Base-by-base conservation (phyloP, 2,329 filamentous ascomycete genomes). In the Berkeleyomyces rouxiae region DNA sequence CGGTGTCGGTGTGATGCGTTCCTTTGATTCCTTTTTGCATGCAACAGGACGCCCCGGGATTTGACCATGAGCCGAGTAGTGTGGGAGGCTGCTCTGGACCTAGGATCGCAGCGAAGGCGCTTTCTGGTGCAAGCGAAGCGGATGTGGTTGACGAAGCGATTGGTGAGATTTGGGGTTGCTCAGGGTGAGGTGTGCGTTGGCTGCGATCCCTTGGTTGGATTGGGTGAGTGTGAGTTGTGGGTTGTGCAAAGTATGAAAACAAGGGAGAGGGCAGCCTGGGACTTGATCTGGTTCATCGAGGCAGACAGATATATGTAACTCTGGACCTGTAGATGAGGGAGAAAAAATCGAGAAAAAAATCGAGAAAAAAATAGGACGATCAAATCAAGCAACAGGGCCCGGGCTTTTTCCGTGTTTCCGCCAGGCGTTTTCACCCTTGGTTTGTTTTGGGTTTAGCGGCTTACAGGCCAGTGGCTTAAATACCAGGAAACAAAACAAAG, bases 381-480 rank as follows among this genome's bases (percentile, higher is more conserved):
- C 33, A 55, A 55, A 55, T 55, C 33, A 39, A 55, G 33, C 23
- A 51, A 11, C 33, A 55, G 51, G 51, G 36, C 16, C 51, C 33
- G 6, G 51, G 51, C 51, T 36, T 55, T 55, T 55, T 55, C 33
- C 51, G 51, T 55, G 33, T 55, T 55, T 55, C 51, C 51, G 33
- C 51, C 36, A 55, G 51, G 36, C n/a, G 7, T 55, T 55, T 55
- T 55, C 39, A 2, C 36, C 9, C 51, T 55, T 31, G 23, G 23
- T 23, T 55, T 55, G 51, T 55, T 55, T 55, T 55, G 7, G 51
- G 51, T 37, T 37, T 55, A 55, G 51, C 51, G 51, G 51, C 51
- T 55, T 13, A 39, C 13, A 55, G 16, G 51, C 51, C 51, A 55
- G 51, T 37, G 13, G 39, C 13, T 7, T 31, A n/a, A 55, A 55